These are phyloP conservation scores for Lecanicillium sp. DNA, from an alignment of 2,329 filamentous ascomycete genomes.

Conservation along the genomic window DNA sequence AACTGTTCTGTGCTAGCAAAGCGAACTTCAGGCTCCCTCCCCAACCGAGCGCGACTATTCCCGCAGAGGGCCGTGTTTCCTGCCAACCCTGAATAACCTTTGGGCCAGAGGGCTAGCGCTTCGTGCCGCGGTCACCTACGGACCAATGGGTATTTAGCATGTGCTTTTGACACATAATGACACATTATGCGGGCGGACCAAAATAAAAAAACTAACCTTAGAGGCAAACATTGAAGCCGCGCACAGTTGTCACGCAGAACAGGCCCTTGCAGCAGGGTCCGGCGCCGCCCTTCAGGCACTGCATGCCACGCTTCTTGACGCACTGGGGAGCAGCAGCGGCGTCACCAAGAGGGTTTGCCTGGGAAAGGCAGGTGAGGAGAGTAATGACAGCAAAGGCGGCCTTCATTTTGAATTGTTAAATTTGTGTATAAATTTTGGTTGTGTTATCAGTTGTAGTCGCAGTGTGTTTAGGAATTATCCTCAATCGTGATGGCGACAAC, in stretches of 20 bases:
- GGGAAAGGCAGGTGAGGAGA: background rate
- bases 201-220: background rate
- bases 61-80: background rate
- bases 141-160: background rate
- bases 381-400: background rate
- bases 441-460: too few relatives aligned
- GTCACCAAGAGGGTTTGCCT: background rate
- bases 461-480: too few relatives aligned
- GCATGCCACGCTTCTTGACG: background rate
- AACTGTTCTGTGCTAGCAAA: background rate
- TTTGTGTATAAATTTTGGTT: too few relatives aligned
- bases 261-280: background rate
- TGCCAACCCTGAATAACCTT: background rate
- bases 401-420: too few relatives aligned
- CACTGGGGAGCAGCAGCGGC: background rate
- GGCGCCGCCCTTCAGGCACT: background rate
- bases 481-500: too few relatives aligned
- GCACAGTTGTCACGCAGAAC: background rate
- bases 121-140: background rate
- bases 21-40: background rate
- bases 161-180: background rate
- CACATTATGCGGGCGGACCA: too few relatives aligned
- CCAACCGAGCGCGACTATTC: background rate
- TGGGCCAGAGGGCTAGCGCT: background rate
- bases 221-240: background rate